Base-by-base conservation (phyloP, 306 rosid species). In the Castanea mollissima region DNA sequence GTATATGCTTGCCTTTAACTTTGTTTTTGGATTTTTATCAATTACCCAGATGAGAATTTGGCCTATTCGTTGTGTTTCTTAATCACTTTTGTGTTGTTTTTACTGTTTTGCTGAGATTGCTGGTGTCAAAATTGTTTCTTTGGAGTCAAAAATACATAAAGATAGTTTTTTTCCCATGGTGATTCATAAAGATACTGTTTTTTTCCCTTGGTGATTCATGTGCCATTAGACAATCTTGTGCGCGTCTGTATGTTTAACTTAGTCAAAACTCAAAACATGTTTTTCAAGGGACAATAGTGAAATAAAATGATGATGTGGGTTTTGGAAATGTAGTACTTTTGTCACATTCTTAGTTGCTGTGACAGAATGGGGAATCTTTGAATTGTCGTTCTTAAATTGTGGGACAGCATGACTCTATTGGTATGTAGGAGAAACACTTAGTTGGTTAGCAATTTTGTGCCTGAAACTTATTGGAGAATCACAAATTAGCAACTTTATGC, bases 401-500 rank as follows among this genome's bases (percentile, higher is more conserved):
- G n/a, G 15, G n/a, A 62, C 38, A 27, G 9, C 15, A 62, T 62
- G 29, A 27, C 20, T 12, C 31, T 14, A 5, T 65, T 6, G 23
- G 12, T 32, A 7, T 64, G 46, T 31, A 32, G 25, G 51, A 34
- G 72, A 67, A 67, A 35, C 52, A 32, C 25, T 4, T 8, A 19
- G 52, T 67, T 34, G 14, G 15, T 34, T 34, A n/a, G 25, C 23
- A 35, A 18, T 67, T 67, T 34, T 67, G 11, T 67, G 51, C 52
- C 52, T 34, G 23, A 34, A 67, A 67, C 72, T 7, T 67, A 23
- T 18, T 19, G 15, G 27, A 19, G 72, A 67, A 67, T 32, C 57
- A 44, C 35, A 21, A 16, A 49, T 71, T 12, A 46, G 34, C 57
- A 52, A 68, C 80, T 69, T 13, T 71, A 12, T 77, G 73, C 74